A percentile compares a stretch with the other conserved stretches of the same genome.
These are phyloP conservation scores for Pythium monospermum DNA, from an alignment of 352 stramenopile genomes.

Conservation along the genomic window DNA sequence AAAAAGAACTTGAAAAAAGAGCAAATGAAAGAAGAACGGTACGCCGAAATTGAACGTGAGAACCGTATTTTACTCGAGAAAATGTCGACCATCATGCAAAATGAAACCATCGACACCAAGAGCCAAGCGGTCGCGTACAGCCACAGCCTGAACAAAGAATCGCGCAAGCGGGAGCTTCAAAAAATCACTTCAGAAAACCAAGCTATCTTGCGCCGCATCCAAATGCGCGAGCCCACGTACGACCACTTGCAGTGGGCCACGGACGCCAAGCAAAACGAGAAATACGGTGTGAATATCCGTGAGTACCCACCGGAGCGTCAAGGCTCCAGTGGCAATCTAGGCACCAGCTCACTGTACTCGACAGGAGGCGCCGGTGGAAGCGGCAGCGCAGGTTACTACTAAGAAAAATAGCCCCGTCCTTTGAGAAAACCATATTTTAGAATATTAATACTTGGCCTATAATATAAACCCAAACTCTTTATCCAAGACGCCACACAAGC, in stretches of 20 bases:
- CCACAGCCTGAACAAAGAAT: conserved; percentile 81
- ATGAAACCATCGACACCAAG: conserved; percentile 82
- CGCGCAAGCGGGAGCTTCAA: conserved; percentile 79
- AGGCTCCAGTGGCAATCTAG: conserved; percentile 39
- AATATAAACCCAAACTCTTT: conserved; percentile 15
- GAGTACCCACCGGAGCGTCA: conserved; percentile 60
- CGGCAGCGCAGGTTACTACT: conserved; percentile 28
- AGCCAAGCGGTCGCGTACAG: conserved; percentile 70
- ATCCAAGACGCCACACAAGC: conserved; percentile 28
- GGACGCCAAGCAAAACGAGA: conserved; percentile 79
- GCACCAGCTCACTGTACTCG: conserved; percentile 56
- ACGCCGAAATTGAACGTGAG: conserved; percentile 94
- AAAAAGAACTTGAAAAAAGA: conserved; percentile 96
- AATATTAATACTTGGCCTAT: background rate
- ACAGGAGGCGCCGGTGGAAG: conserved; percentile 29
- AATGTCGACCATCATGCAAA: conserved; percentile 96
- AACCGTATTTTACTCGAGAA: conserved; percentile 97
- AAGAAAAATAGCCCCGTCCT: background rate
- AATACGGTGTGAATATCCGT: conserved; percentile 86
- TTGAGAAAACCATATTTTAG: background rate
- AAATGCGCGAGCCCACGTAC: conserved; percentile 88
- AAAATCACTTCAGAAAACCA: conserved; percentile 87
- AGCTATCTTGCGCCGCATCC: conserved; percentile 84
- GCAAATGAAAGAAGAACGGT: conserved; percentile 95
- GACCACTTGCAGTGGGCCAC: conserved; percentile 88